phyloP scores from a whole-genome alignment of 495 filamentous ascomycete genomes.

The Penicillium angulare region DNA sequence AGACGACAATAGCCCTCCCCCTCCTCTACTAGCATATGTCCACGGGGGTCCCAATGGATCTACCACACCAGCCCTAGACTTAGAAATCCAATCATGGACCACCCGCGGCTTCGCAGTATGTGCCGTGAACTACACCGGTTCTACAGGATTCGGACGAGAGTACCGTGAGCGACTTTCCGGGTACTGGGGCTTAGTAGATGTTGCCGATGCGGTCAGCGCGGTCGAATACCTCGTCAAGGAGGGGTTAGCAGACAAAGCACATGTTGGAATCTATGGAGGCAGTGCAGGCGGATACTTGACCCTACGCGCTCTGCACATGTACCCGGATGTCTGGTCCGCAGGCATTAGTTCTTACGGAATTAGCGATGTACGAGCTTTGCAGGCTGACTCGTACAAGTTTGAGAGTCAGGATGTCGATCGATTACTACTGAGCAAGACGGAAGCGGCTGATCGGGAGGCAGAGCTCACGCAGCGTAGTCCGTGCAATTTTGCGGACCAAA shows the following conservation, averaged over 20 bases:
- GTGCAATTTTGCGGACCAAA: conserved; percentile 41
- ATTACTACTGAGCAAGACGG: conserved; percentile 31
- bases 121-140: conserved; percentile 49
- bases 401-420: conserved; percentile 47
- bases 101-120: conserved; percentile 50
- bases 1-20: conserved; percentile 24
- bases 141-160: conserved; percentile 45
- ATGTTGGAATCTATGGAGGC: conserved; percentile 45
- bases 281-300: conserved; percentile 51
- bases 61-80: conserved; percentile 26
- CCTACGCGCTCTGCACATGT: conserved; percentile 36
- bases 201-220: conserved; percentile 42
- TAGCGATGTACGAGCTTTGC: conserved; percentile 39
- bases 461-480: conserved; percentile 41
- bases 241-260: conserved; percentile 30
- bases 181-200: conserved; percentile 44
- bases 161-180: conserved; percentile 45
- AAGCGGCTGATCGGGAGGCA: conserved; percentile 32
- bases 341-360: conserved; percentile 47
- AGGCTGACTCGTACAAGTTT: conserved; percentile 50
- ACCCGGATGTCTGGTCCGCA: conserved; percentile 35
- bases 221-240: conserved; percentile 36
- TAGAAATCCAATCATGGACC: conserved; percentile 49
- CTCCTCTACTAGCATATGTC: conserved; percentile 43
- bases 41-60: conserved; percentile 51